These are phyloP conservation scores for Discostella stelligera DNA, from an alignment of 352 stramenopile genomes.

Conservation along the genomic window DNA sequence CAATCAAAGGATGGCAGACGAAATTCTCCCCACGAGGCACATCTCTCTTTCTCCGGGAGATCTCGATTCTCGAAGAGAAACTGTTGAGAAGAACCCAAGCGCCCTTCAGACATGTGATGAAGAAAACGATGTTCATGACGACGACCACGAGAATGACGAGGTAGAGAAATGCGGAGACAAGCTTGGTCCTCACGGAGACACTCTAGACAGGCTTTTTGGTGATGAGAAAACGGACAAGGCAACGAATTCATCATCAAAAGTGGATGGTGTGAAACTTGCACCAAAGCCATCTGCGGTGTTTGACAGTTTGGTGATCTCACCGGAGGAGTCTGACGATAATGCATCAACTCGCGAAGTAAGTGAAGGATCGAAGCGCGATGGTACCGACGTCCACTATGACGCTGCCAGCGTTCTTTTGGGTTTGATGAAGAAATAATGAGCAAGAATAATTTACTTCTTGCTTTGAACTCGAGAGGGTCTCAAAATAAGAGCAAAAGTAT, in stretches of 20 bases:
- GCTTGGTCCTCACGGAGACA: slow-evolving; percentile 1
- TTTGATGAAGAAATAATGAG: slow-evolving; percentile 16
- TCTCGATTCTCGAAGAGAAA: neutral
- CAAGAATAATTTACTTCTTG: no score
- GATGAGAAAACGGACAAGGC: neutral
- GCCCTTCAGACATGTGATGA: neutral
- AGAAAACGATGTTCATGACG: neutral
- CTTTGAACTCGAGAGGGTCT: neutral
- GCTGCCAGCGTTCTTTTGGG: slow-evolving; percentile 20
- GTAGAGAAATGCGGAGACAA: neutral
- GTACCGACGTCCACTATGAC: neutral
- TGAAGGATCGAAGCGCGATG: neutral
- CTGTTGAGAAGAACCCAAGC: neutral
- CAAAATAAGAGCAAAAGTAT: no score
- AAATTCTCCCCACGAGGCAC: neutral
- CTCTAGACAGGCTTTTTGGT: slow-evolving; percentile 7
- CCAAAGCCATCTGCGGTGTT: neutral
- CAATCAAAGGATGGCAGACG: neutral
- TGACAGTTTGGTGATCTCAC: neutral
- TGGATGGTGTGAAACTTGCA: neutral
- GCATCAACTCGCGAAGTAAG: neutral
- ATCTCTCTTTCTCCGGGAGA: neutral
- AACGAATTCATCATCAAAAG: neutral
- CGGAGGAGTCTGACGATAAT: neutral
- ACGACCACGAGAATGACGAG: neutral